Base-by-base conservation (phyloP, 176 grass and related monocot species). In the Triticum timopheevii region DNA sequence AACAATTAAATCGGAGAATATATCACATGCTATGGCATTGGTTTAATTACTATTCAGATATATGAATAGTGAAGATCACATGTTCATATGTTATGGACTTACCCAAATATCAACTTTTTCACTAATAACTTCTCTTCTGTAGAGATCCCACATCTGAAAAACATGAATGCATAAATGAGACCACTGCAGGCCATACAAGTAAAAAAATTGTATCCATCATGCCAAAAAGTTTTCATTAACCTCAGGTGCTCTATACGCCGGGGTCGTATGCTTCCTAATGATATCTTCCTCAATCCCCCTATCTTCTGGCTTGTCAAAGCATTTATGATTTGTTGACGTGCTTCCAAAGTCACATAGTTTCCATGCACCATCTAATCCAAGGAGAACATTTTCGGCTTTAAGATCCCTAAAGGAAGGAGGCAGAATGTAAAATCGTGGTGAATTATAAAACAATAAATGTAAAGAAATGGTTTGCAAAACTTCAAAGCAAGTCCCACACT, bases 121-220 rank as follows among this genome's bases (percentile, higher is more conserved):
- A 23, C 90, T 91, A 81, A 97, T 92, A 82, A 97, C 85, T 83
- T 97, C 95, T 87, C 74, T 97, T 87, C 92, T 94, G 72, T 94
- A 97, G 28, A 97, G 88, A 92, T 97, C 95, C 92, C 95, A 97
- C 92, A 97, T 97, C 95, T 97, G 90, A 62, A 90, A 89, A 88
- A 61, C 42, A 74, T 23, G 80, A 66, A 84, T 33, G 4, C 35
- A 88, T 69, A 49, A 17, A 77, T 73, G 78, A 30, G 25, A 77
- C 61, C 10, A 82, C 13, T 78, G 34, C 45, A 75, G n/a, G 8
- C 7, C 24, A 2, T 79, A 90, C 30, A 52, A 61, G 31, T 61
- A 67, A 8, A 68, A 39, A 75, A 76, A 49, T 10, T 13, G 33
- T 40, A 85, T 52, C 13, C 20, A 64, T 56, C 3, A 24, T 63